A percentile compares a stretch with the other conserved stretches of the same genome.
Conservation (phyloP, 164 flowering plant genomes). For the Protea cynaroides region DNA sequence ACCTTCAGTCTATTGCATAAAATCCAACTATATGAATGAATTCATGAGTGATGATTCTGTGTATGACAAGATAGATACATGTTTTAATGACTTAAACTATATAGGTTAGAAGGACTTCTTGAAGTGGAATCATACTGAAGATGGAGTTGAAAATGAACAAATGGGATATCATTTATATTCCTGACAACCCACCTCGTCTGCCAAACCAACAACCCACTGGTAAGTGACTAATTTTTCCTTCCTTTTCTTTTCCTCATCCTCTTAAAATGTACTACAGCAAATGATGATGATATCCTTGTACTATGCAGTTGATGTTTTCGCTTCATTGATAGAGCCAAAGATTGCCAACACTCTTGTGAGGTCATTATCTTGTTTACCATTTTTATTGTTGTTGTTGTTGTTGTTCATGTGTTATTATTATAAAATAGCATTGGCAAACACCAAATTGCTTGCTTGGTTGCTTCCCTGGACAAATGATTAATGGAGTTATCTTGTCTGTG, state of each 20-base stretch:
- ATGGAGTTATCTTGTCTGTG: background rate
- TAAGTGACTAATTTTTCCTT: conserved; percentile 10
- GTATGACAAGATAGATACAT: no score
- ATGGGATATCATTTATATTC: conserved; percentile 59
- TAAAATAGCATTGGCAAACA: no score
- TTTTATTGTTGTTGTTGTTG: background rate
- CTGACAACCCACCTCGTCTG: conserved; percentile 43
- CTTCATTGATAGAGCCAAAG: conserved; percentile 62
- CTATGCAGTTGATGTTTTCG: conserved; percentile 51
- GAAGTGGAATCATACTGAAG: no score
- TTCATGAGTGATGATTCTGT: no score
- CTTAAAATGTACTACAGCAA: background rate
- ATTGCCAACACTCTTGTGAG: conserved; percentile 61
- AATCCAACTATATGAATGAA: no score
- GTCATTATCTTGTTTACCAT: conserved; percentile 21
- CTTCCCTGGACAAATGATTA: background rate
- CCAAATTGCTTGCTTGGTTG: background rate
- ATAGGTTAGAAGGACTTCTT: no score
- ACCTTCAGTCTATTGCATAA: no score
- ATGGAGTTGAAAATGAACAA: conserved; percentile 6
- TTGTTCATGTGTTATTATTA: background rate
- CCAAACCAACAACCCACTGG: conserved; percentile 65
- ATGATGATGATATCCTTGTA: background rate
- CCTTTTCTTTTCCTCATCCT: background rate
- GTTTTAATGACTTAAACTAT: no score